These are phyloP conservation scores for Firmiana major DNA, from an alignment of 345 rosid genomes.

Conservation along the genomic window DNA sequence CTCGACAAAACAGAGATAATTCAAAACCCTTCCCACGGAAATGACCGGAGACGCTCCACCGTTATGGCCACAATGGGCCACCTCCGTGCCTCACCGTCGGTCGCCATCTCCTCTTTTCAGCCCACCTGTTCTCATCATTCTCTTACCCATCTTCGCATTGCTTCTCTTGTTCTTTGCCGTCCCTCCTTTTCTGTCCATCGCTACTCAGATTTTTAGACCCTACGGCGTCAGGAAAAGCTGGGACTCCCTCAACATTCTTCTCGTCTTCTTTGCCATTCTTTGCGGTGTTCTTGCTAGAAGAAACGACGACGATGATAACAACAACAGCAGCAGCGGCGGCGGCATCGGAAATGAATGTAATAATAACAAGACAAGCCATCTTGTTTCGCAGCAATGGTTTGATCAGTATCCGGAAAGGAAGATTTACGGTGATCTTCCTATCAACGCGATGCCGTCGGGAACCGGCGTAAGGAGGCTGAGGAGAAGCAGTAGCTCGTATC, in stretches of 20 bases:
- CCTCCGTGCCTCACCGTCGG: conserved; percentile 39
- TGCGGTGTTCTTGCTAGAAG: conserved; percentile 64
- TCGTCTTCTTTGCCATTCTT: conserved; percentile 66
- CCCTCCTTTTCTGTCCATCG: conserved; percentile 43
- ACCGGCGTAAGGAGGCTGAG: conserved; percentile 37
- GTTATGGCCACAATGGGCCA: conserved; percentile 38
- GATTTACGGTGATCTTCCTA: conserved; percentile 28
- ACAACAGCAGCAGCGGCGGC: not conserved
- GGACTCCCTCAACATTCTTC: conserved; percentile 57
- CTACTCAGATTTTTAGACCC: conserved; percentile 44
- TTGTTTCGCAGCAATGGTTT: conserved; percentile 40
- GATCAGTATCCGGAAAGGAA: conserved; percentile 32
- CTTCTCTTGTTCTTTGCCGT: conserved; percentile 34
- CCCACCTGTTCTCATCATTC: conserved; percentile 46
- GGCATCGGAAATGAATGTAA: not conserved
- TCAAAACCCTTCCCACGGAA: conserved; percentile 17
- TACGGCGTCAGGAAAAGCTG: conserved; percentile 47
- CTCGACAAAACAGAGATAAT: not conserved
- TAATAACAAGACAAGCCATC: conserved; percentile 13
- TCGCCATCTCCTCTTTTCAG: conserved; percentile 32
- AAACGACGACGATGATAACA: conserved; percentile 41
- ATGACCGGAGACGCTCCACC: conserved; percentile 40
- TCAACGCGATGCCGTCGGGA: conserved; percentile 14
- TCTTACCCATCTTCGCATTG: conserved; percentile 43
- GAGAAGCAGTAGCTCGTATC: conserved; percentile 73